Conservation (phyloP, 768 basidiomycete genomes). For the Psilocybe cyanescens region DNA sequence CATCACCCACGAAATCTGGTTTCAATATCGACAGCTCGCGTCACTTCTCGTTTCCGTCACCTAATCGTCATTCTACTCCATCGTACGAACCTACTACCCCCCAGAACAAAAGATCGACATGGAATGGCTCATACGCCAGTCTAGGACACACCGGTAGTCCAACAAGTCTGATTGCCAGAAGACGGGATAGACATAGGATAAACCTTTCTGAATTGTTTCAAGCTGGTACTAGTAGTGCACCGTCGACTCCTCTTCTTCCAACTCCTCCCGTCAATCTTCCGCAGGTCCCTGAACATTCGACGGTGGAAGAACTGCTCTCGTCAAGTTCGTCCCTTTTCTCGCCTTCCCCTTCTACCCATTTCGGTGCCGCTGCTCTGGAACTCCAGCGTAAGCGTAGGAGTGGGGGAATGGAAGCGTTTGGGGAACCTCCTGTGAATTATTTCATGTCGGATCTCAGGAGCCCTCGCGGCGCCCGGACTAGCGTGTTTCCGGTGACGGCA, state of each 20-base stretch:
- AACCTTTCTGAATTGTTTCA: constrained; percentile 55
- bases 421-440: constrained; percentile 33
- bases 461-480: constrained; percentile 32
- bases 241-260: constrained; percentile 29
- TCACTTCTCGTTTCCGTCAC: constrained; percentile 48
- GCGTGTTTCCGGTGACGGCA: constrained; percentile 35
- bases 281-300: constrained; percentile 26
- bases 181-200: constrained; percentile 56
- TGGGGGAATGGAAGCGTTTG: constrained; percentile 55
- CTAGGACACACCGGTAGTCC: constrained; percentile 53
- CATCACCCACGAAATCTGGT: constrained; percentile 52
- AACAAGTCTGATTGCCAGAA: constrained; percentile 42
- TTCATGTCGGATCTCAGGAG: constrained; percentile 34
- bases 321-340: constrained; percentile 15
- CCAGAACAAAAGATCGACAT: constrained; percentile 66
- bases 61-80: constrained; percentile 32
- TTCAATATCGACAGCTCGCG: constrained; percentile 36
- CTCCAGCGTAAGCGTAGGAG: constrained; percentile 57
- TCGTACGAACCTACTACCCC: constrained; percentile 15
- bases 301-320: constrained; percentile 28
- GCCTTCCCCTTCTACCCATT: constrained; percentile 35
- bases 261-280: constrained; percentile 19
- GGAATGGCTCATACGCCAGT: constrained; percentile 70
- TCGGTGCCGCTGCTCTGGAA: constrained; percentile 66
- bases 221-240: constrained; percentile 27